Conservation (phyloP, 2,329 filamentous ascomycete species). For the Dryadomyces sulphureus region DNA sequence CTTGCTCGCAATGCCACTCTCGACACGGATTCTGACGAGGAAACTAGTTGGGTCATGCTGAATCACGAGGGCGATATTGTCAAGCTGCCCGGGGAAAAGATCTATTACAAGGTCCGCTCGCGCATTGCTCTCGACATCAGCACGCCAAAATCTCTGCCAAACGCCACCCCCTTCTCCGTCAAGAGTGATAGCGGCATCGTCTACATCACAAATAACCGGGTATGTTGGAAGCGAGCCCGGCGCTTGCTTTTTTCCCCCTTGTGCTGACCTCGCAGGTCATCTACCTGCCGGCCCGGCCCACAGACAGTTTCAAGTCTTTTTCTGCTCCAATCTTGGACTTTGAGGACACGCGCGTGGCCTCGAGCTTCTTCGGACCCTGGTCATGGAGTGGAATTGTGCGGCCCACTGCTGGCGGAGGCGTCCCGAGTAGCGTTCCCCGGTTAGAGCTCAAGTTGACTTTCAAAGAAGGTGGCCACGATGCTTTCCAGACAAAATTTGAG, state of each 20-base stretch:
- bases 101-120: conserved; percentile 65
- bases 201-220: conserved; percentile 75
- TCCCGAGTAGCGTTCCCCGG: conserved; percentile 56
- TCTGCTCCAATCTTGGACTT: conserved; percentile 77
- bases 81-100: conserved; percentile 69
- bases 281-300: conserved; percentile 64
- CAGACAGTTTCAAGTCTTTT: conserved; percentile 66
- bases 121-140: conserved; percentile 65
- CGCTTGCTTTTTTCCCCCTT: background rate
- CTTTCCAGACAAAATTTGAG: conserved; percentile 74
- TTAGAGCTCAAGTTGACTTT: conserved; percentile 79
- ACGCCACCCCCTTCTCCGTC: conserved; percentile 47
- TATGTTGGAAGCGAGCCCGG: conserved; percentile 25
- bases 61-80: conserved; percentile 60
- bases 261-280: conserved; percentile 45
- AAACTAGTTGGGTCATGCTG: conserved; percentile 78
- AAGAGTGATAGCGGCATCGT: conserved; percentile 62
- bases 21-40: conserved; percentile 36
- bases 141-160: conserved; percentile 50
- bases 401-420: conserved; percentile 70
- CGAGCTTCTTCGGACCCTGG: conserved; percentile 87
- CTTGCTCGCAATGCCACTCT: conserved; percentile 23
- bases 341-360: conserved; percentile 70
- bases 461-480: conserved; percentile 87
- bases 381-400: conserved; percentile 71